phyloP scores from a whole-genome alignment of 2,329 filamentous ascomycete species.

The Cladosporium sp. region DNA sequence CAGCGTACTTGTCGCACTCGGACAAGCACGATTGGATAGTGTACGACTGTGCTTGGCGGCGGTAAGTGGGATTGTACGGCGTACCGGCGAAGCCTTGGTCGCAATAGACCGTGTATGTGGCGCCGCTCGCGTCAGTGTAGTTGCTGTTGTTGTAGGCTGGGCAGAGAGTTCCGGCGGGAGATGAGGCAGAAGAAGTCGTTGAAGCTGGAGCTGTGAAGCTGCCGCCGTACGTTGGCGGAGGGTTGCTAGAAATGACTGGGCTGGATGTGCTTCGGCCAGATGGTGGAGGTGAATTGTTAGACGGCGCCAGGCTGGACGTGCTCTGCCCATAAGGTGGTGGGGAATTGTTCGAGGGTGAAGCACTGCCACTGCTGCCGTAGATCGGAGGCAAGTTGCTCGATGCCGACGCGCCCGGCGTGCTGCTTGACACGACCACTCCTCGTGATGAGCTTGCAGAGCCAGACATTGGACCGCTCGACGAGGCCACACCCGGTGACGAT shows the following conservation, averaged over 20 bases:
- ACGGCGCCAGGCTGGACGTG: neutral
- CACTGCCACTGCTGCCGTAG: neutral
- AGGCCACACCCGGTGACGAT: neutral
- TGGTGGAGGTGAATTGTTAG: neutral
- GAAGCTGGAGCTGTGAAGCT: neutral
- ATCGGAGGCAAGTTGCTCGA: neutral
- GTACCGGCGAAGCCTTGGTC: slow-evolving; percentile 14
- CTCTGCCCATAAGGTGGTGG: slow-evolving; percentile 3
- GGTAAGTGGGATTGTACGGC: neutral
- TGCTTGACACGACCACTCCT: neutral
- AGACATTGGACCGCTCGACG: neutral
- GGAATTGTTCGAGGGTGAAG: neutral
- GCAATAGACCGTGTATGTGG: slow-evolving; percentile 15
- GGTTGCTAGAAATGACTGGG: neutral
- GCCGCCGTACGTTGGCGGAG: slow-evolving; percentile 2
- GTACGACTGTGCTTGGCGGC: neutral
- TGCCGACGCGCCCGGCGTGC: neutral
- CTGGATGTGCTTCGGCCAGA: neutral
- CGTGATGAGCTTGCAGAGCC: neutral
- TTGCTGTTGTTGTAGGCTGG: slow-evolving; percentile 15
- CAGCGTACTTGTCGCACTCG: slow-evolving; percentile 6
- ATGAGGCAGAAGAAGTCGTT: neutral
- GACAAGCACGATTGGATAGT: slow-evolving; percentile 11
- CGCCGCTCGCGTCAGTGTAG: slow-evolving; percentile 15
- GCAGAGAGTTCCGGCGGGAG: slow-evolving; percentile 9